Evolutionary conservation across 169 alveolate genomes (phyloP).

Genomic region (Babesia ovis): DNA sequence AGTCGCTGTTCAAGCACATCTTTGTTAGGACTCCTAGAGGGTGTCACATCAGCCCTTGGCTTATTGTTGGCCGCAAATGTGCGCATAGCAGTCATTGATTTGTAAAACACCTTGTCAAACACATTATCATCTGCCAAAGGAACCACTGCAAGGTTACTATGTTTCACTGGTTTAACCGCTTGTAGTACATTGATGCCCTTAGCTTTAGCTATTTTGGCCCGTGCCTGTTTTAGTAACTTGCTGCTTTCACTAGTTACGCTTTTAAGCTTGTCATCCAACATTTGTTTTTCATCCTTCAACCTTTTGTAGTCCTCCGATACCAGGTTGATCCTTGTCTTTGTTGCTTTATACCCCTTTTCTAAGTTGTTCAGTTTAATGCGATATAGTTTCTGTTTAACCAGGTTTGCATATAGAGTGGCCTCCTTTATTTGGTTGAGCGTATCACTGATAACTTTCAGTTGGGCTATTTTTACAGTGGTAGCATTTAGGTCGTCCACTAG

Average conservation of each 20-base stretch:
- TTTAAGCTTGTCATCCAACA: slow-evolving; percentile 18
- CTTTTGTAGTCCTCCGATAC: slow-evolving; percentile 3
- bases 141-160: neutral
- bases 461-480: slow-evolving; percentile 25
- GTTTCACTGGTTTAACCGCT: neutral
- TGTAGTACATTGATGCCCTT: slow-evolving; percentile 4
- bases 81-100: slow-evolving; percentile 28
- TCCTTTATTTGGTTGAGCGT: slow-evolving; percentile 33
- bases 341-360: slow-evolving; percentile 56
- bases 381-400: slow-evolving; percentile 58
- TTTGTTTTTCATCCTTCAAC: slow-evolving; percentile 31
- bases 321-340: slow-evolving; percentile 32
- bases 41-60: neutral
- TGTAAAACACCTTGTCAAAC: slow-evolving; percentile 36
- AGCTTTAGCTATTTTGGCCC: slow-evolving; percentile 21
- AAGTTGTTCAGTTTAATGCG: slow-evolving; percentile 36
- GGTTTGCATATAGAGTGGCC: slow-evolving; percentile 40
- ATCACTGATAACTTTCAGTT: slow-evolving; percentile 47
- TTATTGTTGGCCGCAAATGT: slow-evolving; percentile 21
- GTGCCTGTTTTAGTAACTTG: slow-evolving; percentile 2
- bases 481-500: slow-evolving; percentile 51
- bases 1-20: slow-evolving; percentile 22
- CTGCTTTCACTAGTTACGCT: slow-evolving; percentile 20
- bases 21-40: neutral
- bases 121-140: slow-evolving; percentile 22